Evolutionary conservation across 208 protist genomes (phyloP), one percentile per base, ranked within the genome.

Genomic region (Crithidia sp.): DNA sequence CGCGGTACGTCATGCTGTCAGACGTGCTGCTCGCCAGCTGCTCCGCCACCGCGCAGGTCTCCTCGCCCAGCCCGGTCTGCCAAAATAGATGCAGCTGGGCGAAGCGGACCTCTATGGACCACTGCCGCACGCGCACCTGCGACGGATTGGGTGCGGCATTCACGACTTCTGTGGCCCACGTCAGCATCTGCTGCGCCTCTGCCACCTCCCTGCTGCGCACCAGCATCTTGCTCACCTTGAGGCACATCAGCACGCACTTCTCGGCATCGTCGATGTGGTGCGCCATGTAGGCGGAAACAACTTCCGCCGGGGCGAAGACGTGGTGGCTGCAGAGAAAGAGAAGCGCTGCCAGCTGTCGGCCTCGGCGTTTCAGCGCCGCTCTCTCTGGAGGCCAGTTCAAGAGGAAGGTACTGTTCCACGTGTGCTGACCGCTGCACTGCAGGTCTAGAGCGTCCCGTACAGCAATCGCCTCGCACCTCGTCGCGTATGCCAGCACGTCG

Each of bases 221-320:
- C 4, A 93, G 58, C 7, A 58, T 64, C 16, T 88, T 90, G 50
- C 81, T 78, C 16, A 89, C 87, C 69, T 94, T 94, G 7, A 96
- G 72, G 55, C 89, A 96, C 82, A 96, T 90, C 2, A 96, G 39
- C 19, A 94, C 80, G 77, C 85, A 92, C 53, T 89, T 85, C 58
- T 94, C 88, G 2, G 80, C 78, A 17, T 94, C 87, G 14, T 77
- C 47, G 39, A 60, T 62, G 72, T 94, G 91, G 52, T 82, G 67
- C 2, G 65, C 70, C 58, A 94, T 77, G 68, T 93, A 90, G 60
- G 65, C 67, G 41, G 74, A 55, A 4, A 61, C 72, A 44, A 90
- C 79, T 17, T 79, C 66, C 0, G 39, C 49, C 17, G 53, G 44
- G 4, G 88, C 79, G 55, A 90, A 96, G 37, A 83, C 75, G 60